These are phyloP conservation scores for Naganishia liquefaciens DNA, from an alignment of 1,284 basidiomycete genomes.

Conservation along the genomic window DNA sequence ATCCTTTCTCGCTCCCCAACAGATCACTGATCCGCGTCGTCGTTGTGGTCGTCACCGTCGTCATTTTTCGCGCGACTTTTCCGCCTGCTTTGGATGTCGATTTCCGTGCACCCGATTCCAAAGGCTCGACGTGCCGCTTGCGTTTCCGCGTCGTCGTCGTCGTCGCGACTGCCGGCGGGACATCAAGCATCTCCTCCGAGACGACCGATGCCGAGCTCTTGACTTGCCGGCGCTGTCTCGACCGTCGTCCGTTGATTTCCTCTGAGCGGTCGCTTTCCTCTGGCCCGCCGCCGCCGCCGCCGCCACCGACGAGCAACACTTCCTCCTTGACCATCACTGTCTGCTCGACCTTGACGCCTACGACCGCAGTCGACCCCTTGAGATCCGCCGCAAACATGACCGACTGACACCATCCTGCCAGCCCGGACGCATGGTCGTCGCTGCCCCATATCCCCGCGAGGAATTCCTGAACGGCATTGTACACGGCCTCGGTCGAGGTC, in stretches of 20 bases:
- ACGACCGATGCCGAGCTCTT: conserved; percentile 4
- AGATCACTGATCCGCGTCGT: neutral
- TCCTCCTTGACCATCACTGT: neutral
- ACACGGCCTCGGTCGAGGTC: conserved; percentile 71
- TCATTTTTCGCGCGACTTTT: neutral
- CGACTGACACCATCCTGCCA: conserved; percentile 90
- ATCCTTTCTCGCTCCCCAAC: neutral
- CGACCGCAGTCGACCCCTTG: conserved; percentile 32
- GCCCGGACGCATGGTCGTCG: conserved; percentile 42
- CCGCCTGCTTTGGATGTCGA: neutral
- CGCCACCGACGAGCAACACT: neutral
- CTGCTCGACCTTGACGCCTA: conserved; percentile 6
- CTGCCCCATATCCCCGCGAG: conserved; percentile 70
- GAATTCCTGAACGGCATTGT: conserved; percentile 71
- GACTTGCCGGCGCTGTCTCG: neutral
- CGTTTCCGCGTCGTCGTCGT: too few relatives aligned
- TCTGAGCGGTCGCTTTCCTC: neutral
- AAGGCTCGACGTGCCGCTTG: neutral
- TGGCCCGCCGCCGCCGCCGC: neutral
- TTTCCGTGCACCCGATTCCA: too few relatives aligned
- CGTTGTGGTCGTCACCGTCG: neutral
- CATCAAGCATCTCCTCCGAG: conserved; percentile 5
- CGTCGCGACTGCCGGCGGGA: too few relatives aligned
- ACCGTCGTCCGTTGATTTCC: neutral
- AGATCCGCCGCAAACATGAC: conserved; percentile 60